A percentile compares a stretch with the other conserved stretches of the same genome.
phyloP scores from a whole-genome alignment of 108 stramenopile species.

The Schizochytrium sp. region DNA sequence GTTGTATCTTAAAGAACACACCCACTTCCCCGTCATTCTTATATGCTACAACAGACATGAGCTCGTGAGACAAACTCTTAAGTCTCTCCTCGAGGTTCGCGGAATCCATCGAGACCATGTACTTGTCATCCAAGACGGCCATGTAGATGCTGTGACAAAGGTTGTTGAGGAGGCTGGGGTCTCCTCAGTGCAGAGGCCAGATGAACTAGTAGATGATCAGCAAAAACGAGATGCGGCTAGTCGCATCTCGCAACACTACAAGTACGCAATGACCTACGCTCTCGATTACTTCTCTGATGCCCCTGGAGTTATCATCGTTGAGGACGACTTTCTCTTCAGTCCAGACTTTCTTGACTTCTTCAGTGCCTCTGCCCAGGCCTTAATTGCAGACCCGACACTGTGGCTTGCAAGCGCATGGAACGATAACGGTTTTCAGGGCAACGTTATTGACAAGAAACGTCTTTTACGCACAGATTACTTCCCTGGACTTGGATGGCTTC shows the following conservation, averaged over 20 bases:
- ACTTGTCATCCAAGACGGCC: slow-evolving; percentile 71
- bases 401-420: slow-evolving; percentile 78
- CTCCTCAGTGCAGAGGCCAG: background rate
- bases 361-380: slow-evolving; percentile 63
- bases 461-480: slow-evolving; percentile 76
- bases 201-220: background rate
- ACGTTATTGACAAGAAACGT: slow-evolving; percentile 55
- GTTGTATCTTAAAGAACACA: background rate
- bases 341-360: slow-evolving; percentile 76
- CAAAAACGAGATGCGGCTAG: slow-evolving; percentile 60
- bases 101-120: slow-evolving; percentile 52
- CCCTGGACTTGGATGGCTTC: slow-evolving; percentile 79
- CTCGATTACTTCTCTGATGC: slow-evolving; percentile 38
- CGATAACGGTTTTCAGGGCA: slow-evolving; percentile 72
- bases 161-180: slow-evolving; percentile 40
- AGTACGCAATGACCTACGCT: slow-evolving; percentile 66
- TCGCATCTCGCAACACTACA: slow-evolving; percentile 72
- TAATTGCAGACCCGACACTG: slow-evolving; percentile 70
- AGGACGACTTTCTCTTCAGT: slow-evolving; percentile 78
- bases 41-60: slow-evolving; percentile 68
- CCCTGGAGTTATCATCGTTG: slow-evolving; percentile 73
- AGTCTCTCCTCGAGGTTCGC: slow-evolving; percentile 51
- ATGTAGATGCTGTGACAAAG: background rate
- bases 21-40: slow-evolving; percentile 68
- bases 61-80: slow-evolving; percentile 64